Evolutionary conservation across 345 rosid species (phyloP), one percentile per base, ranked within the genome.

Genomic region (Salix purpurea): DNA sequence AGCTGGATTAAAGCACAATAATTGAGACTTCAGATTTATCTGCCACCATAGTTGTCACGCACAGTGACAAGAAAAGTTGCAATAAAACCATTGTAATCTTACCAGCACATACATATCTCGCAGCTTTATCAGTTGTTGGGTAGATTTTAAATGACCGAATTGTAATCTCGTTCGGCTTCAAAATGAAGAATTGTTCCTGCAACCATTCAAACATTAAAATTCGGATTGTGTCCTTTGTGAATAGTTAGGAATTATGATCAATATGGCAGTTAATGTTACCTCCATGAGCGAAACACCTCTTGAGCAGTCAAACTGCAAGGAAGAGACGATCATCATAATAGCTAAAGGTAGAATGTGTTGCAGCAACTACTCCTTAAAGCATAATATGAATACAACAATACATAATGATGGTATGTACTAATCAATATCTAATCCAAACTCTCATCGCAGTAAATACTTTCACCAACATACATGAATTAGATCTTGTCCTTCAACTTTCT

Each of bases 121-220:
- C 94, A 73, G 99, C 96, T 81, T 90, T 94, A 83, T 96, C 94
- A 70, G 92, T 91, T 18, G 96, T 80, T 2, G 91, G 94, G 70
- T 93, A 88, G 66, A 96, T 70, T 73, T 93, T 96, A 80, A 93
- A 96, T 10, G 92, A 88, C 69, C 90, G 85, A 71, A 85, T 82
- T 61, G 89, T 80, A 74, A 71, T 83, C 65, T 86, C 92, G 62
- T 88, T 86, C 14, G 96, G 92, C 88, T 89, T 92, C 90, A 92
- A 86, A 71, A 93, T 91, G 76, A 96, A 90, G 81, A 87, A 96
- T 85, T 96, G 98, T 70, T 96, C 99, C 97, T 95, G 85, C 71
- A 81, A 67, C 42, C 81, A 74, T 36, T 40, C 67, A 67, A 75
- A 58, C 50, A 73, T 67, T 75, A 19, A 39, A 36, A 54, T 58